Evolutionary conservation across 257 asterid genomes (phyloP), one percentile per base, ranked within the genome.

Genomic region (Solanum tarapatanum): DNA sequence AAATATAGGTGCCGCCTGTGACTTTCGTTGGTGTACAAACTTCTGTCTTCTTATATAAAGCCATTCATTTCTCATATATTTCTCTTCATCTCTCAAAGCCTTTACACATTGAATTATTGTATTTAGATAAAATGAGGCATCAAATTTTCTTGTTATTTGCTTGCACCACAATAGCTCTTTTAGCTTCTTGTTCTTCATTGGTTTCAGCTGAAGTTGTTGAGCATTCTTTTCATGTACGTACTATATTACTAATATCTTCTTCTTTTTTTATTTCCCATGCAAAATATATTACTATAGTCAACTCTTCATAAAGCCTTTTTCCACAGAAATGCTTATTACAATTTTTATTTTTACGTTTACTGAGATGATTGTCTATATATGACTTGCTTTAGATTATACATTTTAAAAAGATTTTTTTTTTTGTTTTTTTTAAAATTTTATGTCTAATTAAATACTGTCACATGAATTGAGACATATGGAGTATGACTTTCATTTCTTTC

Each of bases 191-290:
- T 39, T 48, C 85, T 60, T 73, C 70, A 28, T 43, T 66, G 13
- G 82, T 37, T 23, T 85, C 83, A 7, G 83, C 87, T 16, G 55
- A 72, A 30, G 87, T 86, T 70, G 51, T 86, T 23, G 87, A 86
- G 72, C 87, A 86, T 86, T 69, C 83, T 33, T 86, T 86, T 70
- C 79, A 70, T 26, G 87, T 86, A 45, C 21, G 77, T 68, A 39
- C 1, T 30, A 7, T 51, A 9, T 45, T 19, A 16, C 17, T 83
- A 21, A 72, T 84, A 23, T 70, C 72, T 17, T 75, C 75, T 41
- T 60, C 16, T 45, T 58, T 1, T 60, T 60, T 60, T 24, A 36
- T 30, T 24, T 28, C 62, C 26, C 76, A 62, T 37, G 66, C 87
- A 84, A 45, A 80, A 80, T 60, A 60, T 60, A 8, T 43, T 8